A percentile compares a stretch with the other conserved stretches of the same genome.
Evolutionary conservation across 2,329 filamentous ascomycete genomes (phyloP).

Genomic region (Didymella pomorum): DNA sequence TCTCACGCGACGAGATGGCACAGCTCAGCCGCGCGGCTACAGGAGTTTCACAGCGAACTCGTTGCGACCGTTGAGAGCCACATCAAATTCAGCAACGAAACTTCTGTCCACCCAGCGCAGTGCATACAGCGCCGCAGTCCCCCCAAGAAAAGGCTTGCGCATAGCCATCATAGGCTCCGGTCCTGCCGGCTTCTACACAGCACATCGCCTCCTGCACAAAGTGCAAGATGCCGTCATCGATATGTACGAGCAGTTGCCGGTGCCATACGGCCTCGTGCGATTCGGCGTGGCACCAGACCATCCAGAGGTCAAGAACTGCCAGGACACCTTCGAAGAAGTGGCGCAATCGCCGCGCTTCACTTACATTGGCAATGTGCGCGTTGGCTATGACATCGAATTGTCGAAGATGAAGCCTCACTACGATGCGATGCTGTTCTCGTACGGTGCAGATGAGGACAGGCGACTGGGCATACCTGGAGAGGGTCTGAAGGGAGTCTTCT

Average conservation of each 20-base stretch:
- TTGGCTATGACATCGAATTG: constrained; percentile 76
- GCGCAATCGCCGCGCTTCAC: constrained; percentile 83
- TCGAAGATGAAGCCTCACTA: constrained; percentile 78
- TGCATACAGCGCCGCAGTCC: constrained; percentile 37
- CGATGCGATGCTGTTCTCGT: constrained; percentile 90
- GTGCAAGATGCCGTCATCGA: constrained; percentile 78
- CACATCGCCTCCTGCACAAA: constrained; percentile 82
- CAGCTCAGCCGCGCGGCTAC: constrained; percentile 14
- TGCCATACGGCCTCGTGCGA: constrained; percentile 89
- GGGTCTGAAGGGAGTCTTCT: constrained; percentile 77
- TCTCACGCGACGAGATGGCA: constrained; percentile 1
- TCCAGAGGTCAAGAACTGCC: constrained; percentile 98
- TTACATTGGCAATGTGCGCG: constrained; percentile 87
- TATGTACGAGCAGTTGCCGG: constrained; percentile 95
- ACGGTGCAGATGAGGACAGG: constrained; percentile 86
- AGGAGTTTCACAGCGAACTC: constrained; percentile 9
- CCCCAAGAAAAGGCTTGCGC: constrained; percentile 65
- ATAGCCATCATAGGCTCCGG: constrained; percentile 92
- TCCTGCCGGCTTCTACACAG: constrained; percentile 94
- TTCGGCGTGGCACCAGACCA: constrained; percentile 98
- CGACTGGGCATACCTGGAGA: constrained; percentile 83
- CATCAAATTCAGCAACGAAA: constrained; percentile 1
- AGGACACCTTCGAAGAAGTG: constrained; percentile 91
- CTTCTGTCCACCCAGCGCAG: constrained; percentile 12
- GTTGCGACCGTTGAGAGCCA: constrained; percentile 18